Evolutionary conservation across 768 basidiomycete genomes (phyloP).

Genomic region (Sistotremastrum niveocremeum): DNA sequence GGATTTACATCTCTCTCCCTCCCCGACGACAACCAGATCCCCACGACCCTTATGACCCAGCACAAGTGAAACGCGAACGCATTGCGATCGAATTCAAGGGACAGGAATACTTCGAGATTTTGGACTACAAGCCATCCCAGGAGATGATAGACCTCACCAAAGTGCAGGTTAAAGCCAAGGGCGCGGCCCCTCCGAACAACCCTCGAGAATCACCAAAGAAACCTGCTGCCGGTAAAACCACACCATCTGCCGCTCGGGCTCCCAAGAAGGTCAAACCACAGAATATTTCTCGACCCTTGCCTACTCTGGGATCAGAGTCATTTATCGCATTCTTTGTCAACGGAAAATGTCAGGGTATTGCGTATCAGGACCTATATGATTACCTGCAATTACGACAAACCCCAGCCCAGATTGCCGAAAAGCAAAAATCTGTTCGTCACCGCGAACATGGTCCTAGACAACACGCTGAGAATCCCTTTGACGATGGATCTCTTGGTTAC

Average conservation of each 20-base stretch:
- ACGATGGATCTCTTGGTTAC: conserved; percentile 92
- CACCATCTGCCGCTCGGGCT: conserved; percentile 21
- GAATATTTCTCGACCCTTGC: conserved; percentile 45
- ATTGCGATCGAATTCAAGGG: conserved; percentile 92
- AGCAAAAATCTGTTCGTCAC: conserved; percentile 42
- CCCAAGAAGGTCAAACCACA: conserved; percentile 22
- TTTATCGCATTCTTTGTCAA: conserved; percentile 86
- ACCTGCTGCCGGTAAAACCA: conserved; percentile 49
- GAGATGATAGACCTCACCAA: conserved; percentile 91
- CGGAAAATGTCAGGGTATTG: conserved; percentile 69
- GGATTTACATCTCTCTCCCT: conserved; percentile 88
- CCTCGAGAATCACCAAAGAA: conserved; percentile 54
- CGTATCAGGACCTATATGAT: conserved; percentile 82
- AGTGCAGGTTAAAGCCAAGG: conserved; percentile 20
- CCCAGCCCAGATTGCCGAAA: conserved; percentile 45
- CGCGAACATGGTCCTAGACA: conserved; percentile 54
- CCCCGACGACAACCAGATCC: conserved; percentile 40
- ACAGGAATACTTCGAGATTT: conserved; percentile 91
- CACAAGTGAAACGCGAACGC: conserved; percentile 74
- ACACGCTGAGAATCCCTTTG: conserved; percentile 72
- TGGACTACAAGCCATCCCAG: conserved; percentile 78
- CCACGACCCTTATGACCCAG: conserved; percentile 65
- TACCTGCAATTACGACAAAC: conserved; percentile 69
- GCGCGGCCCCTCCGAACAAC: conserved; percentile 11
- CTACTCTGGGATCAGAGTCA: conserved; percentile 50